Evolutionary conservation across 768 basidiomycete genomes (phyloP).

Genomic region (Russula olivacea): DNA sequence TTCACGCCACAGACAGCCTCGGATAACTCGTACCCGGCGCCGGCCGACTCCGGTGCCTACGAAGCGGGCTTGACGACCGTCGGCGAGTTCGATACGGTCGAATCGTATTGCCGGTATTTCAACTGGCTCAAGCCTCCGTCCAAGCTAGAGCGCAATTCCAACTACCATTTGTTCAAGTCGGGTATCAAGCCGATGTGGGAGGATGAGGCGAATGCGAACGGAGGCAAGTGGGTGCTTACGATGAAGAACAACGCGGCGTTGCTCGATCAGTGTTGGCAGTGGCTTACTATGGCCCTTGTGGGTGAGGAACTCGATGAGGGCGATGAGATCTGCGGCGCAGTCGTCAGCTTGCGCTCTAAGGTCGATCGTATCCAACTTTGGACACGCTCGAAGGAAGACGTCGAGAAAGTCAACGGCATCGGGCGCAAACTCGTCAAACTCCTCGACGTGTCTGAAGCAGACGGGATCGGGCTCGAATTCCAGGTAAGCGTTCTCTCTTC

Average conservation of each 20-base stretch:
- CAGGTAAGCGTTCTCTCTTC: slow-evolving; percentile 48
- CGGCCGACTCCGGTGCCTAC: slow-evolving; percentile 68
- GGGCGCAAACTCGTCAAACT: slow-evolving; percentile 78
- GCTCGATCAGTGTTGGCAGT: slow-evolving; percentile 84
- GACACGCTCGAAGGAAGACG: slow-evolving; percentile 81
- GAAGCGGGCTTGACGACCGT: slow-evolving; percentile 83
- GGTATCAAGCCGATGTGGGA: slow-evolving; percentile 99
- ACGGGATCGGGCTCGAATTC: slow-evolving; percentile 84
- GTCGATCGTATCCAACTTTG: slow-evolving; percentile 90
- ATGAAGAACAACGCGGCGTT: slow-evolving; percentile 78
- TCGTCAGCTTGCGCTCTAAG: slow-evolving; percentile 81
- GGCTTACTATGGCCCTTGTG: slow-evolving; percentile 87
- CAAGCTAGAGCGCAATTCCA: slow-evolving; percentile 80
- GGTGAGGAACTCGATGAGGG: slow-evolving; percentile 68
- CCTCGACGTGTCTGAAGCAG: slow-evolving; percentile 77
- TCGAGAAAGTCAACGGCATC: slow-evolving; percentile 76
- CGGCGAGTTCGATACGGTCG: slow-evolving; percentile 87
- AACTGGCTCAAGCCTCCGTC: slow-evolving; percentile 93
- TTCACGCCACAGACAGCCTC: slow-evolving; percentile 42
- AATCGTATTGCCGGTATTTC: slow-evolving; percentile 86
- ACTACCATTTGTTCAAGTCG: slow-evolving; percentile 93
- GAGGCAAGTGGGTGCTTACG: slow-evolving; percentile 93
- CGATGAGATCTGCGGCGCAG: slow-evolving; percentile 77
- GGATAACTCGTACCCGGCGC: slow-evolving; percentile 28
- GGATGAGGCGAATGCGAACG: slow-evolving; percentile 83